phyloP scores from a whole-genome alignment of 176 grass and related monocot species.

The Coix lacrymajobi region DNA sequence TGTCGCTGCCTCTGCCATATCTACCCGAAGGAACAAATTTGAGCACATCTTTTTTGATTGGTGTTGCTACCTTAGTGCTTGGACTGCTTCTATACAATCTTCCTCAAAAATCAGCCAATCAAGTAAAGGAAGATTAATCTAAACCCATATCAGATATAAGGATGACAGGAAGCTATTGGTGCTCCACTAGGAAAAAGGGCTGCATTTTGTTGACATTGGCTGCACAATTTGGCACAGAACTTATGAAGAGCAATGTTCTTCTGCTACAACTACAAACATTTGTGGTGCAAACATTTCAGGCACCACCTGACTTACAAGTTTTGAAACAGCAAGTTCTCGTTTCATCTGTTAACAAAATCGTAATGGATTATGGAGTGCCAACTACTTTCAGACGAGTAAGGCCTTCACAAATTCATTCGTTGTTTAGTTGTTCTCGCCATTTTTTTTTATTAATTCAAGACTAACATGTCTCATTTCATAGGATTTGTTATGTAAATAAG shows the following conservation, averaged over 20 bases:
- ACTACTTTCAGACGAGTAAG: background rate
- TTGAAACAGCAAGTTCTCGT: background rate
- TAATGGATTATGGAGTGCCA: background rate
- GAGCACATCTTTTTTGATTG: conserved; percentile 56
- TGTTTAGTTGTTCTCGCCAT: background rate
- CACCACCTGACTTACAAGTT: background rate
- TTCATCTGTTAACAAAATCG: background rate
- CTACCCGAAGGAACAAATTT: conserved; percentile 53
- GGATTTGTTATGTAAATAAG: background rate
- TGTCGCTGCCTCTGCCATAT: conserved; percentile 78
- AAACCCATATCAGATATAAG: background rate
- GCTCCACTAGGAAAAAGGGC: background rate
- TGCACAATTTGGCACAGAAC: background rate
- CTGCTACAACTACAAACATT: background rate
- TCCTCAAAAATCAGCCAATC: conserved; percentile 40
- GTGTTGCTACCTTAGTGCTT: conserved; percentile 56
- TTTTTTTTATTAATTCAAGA: background rate
- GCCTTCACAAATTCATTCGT: background rate
- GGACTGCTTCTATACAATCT: conserved; percentile 80
- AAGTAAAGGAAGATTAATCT: conserved; percentile 40
- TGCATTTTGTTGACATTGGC: background rate
- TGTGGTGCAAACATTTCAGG: background rate
- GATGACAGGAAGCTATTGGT: background rate
- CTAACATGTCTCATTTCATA: background rate
- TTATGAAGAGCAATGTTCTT: background rate